phyloP scores from a whole-genome alignment of 139 green algal genomes.

The Chlorella vulgaris region DNA sequence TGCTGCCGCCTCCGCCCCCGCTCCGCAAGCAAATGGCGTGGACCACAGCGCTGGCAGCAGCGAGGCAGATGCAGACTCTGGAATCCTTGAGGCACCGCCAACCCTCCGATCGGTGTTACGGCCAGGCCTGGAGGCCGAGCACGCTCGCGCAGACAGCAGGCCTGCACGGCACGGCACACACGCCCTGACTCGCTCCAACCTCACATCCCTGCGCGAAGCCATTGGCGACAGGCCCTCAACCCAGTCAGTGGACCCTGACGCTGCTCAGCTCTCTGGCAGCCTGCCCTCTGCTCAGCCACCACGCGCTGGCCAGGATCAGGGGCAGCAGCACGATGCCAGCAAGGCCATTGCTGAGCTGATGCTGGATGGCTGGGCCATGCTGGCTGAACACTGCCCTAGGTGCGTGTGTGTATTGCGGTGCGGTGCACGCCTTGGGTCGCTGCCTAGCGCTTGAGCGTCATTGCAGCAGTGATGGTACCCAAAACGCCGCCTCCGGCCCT shows the following conservation, averaged over 20 bases:
- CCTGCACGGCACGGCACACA: too few species aligned
- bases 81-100: neutral
- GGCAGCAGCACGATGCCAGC: slow-evolving; percentile 13
- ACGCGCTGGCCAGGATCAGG: neutral
- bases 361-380: slow-evolving; percentile 48
- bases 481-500: too few species aligned
- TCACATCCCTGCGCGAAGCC: too few species aligned
- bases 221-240: too few species aligned
- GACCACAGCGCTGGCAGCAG: neutral
- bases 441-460: neutral
- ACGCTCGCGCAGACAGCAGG: too few species aligned
- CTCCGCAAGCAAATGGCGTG: neutral
- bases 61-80: neutral
- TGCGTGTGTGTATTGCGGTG: slow-evolving; percentile 1
- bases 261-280: neutral
- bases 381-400: slow-evolving; percentile 44
- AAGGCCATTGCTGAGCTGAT: slow-evolving; percentile 44
- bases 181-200: too few species aligned
- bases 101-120: neutral
- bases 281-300: neutral
- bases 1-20: neutral
- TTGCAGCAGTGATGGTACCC: too few species aligned
- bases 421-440: too few species aligned
- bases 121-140: too few species aligned
- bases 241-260: too few species aligned